Conservation (phyloP, 2,329 filamentous ascomycete species). For the Aspergillus fischeri region DNA sequence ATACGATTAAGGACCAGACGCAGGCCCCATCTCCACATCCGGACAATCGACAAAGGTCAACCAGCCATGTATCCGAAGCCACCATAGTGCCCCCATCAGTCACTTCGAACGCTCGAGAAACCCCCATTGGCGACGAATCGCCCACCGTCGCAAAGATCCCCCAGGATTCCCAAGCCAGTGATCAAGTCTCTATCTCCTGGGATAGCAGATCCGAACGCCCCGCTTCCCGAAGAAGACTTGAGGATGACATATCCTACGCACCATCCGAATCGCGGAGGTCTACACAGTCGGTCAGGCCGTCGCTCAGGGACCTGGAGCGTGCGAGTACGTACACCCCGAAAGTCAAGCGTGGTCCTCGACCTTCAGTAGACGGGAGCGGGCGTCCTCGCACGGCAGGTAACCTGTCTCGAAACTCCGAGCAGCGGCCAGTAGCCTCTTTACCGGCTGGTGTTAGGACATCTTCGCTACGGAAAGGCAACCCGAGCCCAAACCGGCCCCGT, state of each 20-base stretch:
- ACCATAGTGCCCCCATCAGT: conserved; percentile 29
- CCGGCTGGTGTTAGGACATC: conserved; percentile 74
- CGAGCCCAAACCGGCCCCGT: conserved; percentile 36
- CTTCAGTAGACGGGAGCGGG: conserved; percentile 61
- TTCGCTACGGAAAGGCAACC: conserved; percentile 47
- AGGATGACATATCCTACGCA: conserved; percentile 35
- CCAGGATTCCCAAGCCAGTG: conserved; percentile 8
- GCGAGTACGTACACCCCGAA: conserved; percentile 51
- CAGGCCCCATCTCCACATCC: conserved; percentile 20
- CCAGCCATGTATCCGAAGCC: conserved; percentile 32
- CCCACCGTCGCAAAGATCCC: conserved; percentile 8
- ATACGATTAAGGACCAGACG: conserved; percentile 53
- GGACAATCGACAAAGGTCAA: conserved; percentile 20
- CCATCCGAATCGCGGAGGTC: conserved; percentile 35
- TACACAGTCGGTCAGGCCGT: conserved; percentile 41
- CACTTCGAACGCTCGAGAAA: conserved; percentile 11
- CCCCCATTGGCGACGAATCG: conserved; percentile 17
- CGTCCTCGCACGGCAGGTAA: conserved; percentile 57
- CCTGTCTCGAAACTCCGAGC: conserved; percentile 42
- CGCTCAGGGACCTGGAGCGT: conserved; percentile 42
- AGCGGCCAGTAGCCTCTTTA: conserved; percentile 71
- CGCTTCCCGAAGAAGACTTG: conserved; percentile 11
- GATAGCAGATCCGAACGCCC: conserved; percentile 21
- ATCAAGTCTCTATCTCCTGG: conserved; percentile 8
- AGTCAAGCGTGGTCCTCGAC: conserved; percentile 82